Evolutionary conservation across 2,329 filamentous ascomycete species (phyloP).

Genomic region (Neonectria sp.): DNA sequence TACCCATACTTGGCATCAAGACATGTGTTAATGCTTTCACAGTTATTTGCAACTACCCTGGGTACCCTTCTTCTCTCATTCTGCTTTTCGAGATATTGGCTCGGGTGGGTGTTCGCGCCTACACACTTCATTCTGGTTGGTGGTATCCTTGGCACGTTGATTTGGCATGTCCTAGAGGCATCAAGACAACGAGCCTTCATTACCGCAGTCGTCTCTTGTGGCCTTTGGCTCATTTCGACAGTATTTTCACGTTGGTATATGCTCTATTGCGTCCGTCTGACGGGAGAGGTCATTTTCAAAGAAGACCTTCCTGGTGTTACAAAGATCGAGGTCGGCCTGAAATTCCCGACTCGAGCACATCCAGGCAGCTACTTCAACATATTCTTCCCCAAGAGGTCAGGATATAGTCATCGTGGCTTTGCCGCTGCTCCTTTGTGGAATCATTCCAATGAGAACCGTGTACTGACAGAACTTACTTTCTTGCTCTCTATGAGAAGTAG

Average conservation of each 20-base stretch:
- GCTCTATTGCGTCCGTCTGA: constrained; percentile 6
- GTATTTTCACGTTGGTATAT: background rate
- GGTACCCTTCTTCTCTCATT: background rate
- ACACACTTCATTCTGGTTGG: background rate
- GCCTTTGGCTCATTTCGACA: background rate
- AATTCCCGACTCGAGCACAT: background rate
- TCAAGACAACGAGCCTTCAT: background rate
- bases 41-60: background rate
- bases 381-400: constrained; percentile 17
- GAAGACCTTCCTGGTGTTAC: background rate
- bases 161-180: background rate
- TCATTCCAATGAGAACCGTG: constrained; percentile 1
- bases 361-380: constrained; percentile 26
- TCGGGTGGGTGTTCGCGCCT: background rate
- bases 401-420: constrained; percentile 8
- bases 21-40: no score
- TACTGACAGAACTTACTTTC: constrained; percentile 13
- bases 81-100: constrained; percentile 4
- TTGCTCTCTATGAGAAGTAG: constrained; percentile 10
- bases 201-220: background rate
- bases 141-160: background rate
- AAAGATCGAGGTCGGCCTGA: constrained; percentile 19
- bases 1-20: background rate
- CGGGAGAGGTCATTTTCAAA: constrained; percentile 1
- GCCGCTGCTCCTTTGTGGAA: constrained; percentile 19